These are phyloP conservation scores for Colletotrichum phormii DNA, from an alignment of 2,329 filamentous ascomycete genomes.

Conservation along the genomic window DNA sequence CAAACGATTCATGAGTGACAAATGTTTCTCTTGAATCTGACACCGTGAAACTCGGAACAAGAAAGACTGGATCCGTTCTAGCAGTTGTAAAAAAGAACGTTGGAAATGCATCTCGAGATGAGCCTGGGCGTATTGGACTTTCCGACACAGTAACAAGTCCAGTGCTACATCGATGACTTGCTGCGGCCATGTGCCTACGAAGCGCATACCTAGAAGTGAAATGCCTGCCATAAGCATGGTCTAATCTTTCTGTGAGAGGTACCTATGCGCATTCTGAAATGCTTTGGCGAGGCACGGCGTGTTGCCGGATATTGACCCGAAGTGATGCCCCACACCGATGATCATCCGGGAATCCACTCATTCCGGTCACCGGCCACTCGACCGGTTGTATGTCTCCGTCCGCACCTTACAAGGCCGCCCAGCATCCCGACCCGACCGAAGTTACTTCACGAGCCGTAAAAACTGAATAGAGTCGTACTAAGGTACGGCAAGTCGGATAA, in stretches of 20 bases:
- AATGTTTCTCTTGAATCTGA: no score
- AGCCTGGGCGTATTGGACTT: background rate
- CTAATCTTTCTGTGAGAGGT: background rate
- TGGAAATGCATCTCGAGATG: background rate
- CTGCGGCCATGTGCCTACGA: background rate
- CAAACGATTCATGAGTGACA: constrained; percentile 6
- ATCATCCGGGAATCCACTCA: background rate
- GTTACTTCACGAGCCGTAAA: background rate
- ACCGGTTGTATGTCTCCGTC: background rate
- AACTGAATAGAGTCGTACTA: no score
- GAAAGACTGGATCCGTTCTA: background rate
- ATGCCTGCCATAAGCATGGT: background rate
- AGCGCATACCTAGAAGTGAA: background rate
- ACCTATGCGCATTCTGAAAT: background rate
- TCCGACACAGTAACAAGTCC: background rate
- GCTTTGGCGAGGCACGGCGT: background rate
- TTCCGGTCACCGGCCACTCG: background rate
- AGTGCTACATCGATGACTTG: background rate
- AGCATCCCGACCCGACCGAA: background rate
- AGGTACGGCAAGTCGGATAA: background rate
- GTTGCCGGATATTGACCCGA: background rate
- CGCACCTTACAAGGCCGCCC: background rate
- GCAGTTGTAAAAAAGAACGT: no score
- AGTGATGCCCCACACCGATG: background rate
- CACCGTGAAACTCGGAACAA: background rate